phyloP scores from a whole-genome alignment of 2,329 filamentous ascomycete species.

The Colletotrichum tanaceti region DNA sequence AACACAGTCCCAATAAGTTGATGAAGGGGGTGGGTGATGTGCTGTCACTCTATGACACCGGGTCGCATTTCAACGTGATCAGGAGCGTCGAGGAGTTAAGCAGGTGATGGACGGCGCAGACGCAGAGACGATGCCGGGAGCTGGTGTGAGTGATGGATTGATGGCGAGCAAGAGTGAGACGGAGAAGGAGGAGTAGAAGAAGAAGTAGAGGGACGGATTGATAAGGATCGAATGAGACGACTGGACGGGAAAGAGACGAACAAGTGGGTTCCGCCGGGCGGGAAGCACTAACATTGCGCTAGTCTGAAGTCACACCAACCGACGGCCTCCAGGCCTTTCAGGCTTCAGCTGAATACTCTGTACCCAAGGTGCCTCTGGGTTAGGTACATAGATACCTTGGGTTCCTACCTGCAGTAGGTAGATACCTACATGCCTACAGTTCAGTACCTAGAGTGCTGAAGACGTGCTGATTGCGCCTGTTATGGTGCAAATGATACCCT shows the following conservation, averaged over 20 bases:
- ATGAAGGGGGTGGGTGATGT: constrained; percentile 33
- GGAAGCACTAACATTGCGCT: constrained; percentile 13
- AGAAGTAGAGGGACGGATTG: not conserved
- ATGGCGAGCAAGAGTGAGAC: not conserved
- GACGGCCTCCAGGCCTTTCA: constrained; percentile 14
- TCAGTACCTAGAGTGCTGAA: too few species aligned
- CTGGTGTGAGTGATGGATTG: not conserved
- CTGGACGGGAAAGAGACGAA: constrained; percentile 26
- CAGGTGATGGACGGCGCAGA: constrained; percentile 17
- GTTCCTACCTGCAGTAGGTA: too few species aligned
- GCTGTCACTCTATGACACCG: constrained; percentile 38
- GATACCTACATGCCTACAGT: too few species aligned
- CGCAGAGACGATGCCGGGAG: not conserved
- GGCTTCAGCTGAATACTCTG: constrained; percentile 23
- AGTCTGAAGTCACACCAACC: constrained; percentile 17
- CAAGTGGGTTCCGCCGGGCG: constrained; percentile 14
- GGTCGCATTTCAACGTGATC: constrained; percentile 17
- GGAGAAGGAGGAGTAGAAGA: not conserved
- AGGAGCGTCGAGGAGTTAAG: not conserved
- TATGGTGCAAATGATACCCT: not conserved
- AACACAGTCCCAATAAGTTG: constrained; percentile 15
- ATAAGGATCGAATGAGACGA: constrained; percentile 21
- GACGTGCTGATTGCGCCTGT: too few species aligned
- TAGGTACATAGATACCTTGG: too few species aligned
- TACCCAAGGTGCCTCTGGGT: too few species aligned